Base-by-base conservation (phyloP, 1,139 yeast species). In the Candida sojae region DNA sequence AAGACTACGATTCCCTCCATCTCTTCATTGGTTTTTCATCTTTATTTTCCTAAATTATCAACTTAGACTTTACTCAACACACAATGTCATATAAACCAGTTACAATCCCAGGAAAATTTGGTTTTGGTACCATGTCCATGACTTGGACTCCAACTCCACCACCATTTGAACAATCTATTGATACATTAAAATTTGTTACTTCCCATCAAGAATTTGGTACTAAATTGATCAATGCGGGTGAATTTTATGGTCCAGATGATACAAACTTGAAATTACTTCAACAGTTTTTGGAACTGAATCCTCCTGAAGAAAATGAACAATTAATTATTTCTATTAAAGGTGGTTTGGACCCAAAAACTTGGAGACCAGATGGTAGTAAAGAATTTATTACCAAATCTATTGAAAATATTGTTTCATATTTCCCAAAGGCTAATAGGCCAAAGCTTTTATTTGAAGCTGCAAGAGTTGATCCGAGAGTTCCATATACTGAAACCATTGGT, bases 251-350 rank as follows among this genome's bases (percentile, higher is more conserved):
- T 26, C 64, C 73, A 0, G 67, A 74, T 43, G 66, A 68, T 42
- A 71, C 77, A 43, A 70, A 67, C 46, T 66, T 70, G 55, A 69
- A 77, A 56, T 73, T 82, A 46, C 61, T 88, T 41, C 70, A 78
- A 47, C 77, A 75, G 11, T 89, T 84, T 61, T 80, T 87, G 51
- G 74, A 68, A 25, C 47, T 60, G 12, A 70, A 75, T 56, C 71
- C 80, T 51, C 87, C 88, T 0, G 83, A 79, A 41, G 67, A 70
- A 46, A 69, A 78, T 48, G 70, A 79, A 53, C 55, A 64, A 10
- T 80, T 84, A 53, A 68, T 81, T 23, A 60, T 90, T 42, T 79
- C 86, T 26, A 79, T 89, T 55, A 89, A 90, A 64, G 96, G 96
- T 28, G 86, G 82, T 5, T 32, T 73, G 38, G 67, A 75, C 48